Percentiles rank a stretch among this genome's conserved stretches.
Conservation (phyloP, 176 grass and related monocot species). For the Guadua angustifolia region DNA sequence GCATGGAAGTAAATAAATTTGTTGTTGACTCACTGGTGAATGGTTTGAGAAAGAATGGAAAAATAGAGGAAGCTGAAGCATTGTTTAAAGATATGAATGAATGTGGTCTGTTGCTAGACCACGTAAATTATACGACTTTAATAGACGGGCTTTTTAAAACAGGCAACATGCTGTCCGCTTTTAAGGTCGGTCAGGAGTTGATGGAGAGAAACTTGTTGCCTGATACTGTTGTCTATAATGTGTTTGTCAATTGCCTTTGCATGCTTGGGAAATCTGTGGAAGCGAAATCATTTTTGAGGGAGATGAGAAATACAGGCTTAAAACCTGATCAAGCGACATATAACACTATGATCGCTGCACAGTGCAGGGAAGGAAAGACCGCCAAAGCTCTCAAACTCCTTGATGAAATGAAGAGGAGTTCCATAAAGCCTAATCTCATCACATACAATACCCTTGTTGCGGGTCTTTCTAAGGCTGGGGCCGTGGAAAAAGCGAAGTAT, state of each 20-base stretch:
- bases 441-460: constrained; percentile 71
- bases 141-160: constrained; percentile 85
- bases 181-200: constrained; percentile 73
- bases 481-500: constrained; percentile 55
- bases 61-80: constrained; percentile 63
- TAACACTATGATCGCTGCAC: constrained; percentile 80
- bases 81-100: constrained; percentile 64
- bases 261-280: constrained; percentile 59
- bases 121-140: constrained; percentile 81
- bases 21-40: constrained; percentile 77
- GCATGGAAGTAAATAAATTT: constrained; percentile 63
- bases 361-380: constrained; percentile 65
- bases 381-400: constrained; percentile 65
- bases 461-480: constrained; percentile 54
- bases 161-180: constrained; percentile 64
- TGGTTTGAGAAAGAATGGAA: constrained; percentile 73
- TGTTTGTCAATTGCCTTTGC: constrained; percentile 94
- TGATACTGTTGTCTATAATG: constrained; percentile 88
- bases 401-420: constrained; percentile 58
- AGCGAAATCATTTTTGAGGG: constrained; percentile 66
- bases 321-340: constrained; percentile 79
- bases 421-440: constrained; percentile 77
- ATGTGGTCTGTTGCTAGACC: constrained; percentile 61
- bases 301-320: constrained; percentile 82
- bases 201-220: constrained; percentile 64